Conservation (phyloP, 192 early-diverging fungal species). For the Linnemannia hyalina region DNA sequence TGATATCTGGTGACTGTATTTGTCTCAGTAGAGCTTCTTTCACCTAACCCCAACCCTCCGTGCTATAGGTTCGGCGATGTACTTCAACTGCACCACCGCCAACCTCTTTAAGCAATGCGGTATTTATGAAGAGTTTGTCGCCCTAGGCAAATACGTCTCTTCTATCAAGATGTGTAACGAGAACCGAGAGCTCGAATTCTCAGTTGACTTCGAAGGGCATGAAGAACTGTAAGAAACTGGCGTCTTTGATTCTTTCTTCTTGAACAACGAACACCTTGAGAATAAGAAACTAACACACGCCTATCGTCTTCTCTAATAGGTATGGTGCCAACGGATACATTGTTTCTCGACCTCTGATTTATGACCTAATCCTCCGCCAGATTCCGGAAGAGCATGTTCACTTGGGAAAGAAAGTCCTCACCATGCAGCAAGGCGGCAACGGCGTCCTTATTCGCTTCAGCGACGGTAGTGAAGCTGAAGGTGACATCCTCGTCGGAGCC, state of each 20-base stretch:
- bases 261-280: no score
- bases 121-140: constrained; percentile 7
- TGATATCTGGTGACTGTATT: no score
- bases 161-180: no score
- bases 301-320: background rate
- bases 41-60: background rate
- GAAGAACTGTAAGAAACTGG: no score
- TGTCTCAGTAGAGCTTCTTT: background rate
- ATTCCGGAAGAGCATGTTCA: constrained; percentile 26
- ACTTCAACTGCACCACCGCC: background rate
- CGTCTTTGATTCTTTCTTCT: no score
- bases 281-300: background rate
- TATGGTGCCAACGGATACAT: background rate
- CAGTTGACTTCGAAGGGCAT: background rate
- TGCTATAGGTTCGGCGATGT: background rate
- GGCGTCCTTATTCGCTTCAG: no score
- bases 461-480: constrained; percentile 4
- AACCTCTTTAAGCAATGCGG: constrained; percentile 12
- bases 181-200: background rate
- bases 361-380: constrained; percentile 6
- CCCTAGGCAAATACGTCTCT: background rate
- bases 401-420: constrained; percentile 22
- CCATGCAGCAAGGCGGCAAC: constrained; percentile 4
- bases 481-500: constrained; percentile 30
- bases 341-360: background rate